Base-by-base conservation (phyloP, 2,329 filamentous ascomycete species). In the Trichoderma lentiforme region DNA sequence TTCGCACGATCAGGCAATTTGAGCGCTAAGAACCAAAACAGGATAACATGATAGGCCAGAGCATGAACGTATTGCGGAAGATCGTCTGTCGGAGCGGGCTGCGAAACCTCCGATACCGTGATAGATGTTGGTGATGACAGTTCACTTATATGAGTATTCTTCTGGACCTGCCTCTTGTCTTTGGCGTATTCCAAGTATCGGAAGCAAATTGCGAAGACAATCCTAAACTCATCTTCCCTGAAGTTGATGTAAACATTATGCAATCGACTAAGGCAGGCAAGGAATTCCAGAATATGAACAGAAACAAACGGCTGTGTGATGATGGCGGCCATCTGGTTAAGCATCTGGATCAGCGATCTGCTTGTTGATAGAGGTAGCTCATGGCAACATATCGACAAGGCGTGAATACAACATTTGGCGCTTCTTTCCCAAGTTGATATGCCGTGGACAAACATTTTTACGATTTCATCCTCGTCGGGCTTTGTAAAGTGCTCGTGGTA, bases 21-120 rank as follows among this genome's bases (percentile, higher is more conserved):
- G 76, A 99, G 81, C 1, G 94, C 93, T 76, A 99, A 86, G 79
- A 98, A 99, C 96, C 96, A 99, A 79, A 97, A 98, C 2, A 94
- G 92, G 75, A 99, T 95, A 76, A 97, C 94, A 79, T 98, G 95
- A 79, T 97, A 97, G 9, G 95, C 95, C 67, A 98, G 85, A 2
- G 94, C 93, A 80, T 97, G 96, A 30, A 99, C 93, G 79, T 99
- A 99, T 80, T 96, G 93, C 5, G 95, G 94, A 64, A 97, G 86
- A 75, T 96, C 93, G 73, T 96, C 92, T 8, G 90, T 81, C 4
- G 78, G 77, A 62, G 75, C 77, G 9, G 77, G 73, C 32, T 78
- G 77, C 4, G 73, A 62, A 4, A 72, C 36, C 26, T 81, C 78
- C 6, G 72, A 65, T 7, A 75, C 73, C 21, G 75, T 74, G 6